Evolutionary conservation across 2,329 filamentous ascomycete genomes (phyloP), one percentile per base, ranked within the genome.

Genomic region (Lachnum nothofagi): DNA sequence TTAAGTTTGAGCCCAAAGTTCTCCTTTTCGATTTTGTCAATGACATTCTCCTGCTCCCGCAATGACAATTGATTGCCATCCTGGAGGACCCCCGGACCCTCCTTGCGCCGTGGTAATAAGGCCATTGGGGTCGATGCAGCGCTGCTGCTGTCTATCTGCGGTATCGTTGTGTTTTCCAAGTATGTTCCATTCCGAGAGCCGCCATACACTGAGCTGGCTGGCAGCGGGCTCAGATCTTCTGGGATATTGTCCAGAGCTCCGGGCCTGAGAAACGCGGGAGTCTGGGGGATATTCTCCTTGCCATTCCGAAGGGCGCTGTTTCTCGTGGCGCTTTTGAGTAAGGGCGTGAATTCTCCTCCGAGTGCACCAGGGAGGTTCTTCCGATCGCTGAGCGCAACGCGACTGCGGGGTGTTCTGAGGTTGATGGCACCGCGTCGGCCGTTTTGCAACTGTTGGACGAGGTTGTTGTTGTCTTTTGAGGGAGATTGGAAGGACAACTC

Each of bases 1-100:
- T 95, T 96, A 60, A 97, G 78, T 69, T 97, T 97, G 46, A 98
- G 76, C 20, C 89, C 89, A 65, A 97, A 98, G 65, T 98, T 98
- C 65, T 97, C 93, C 72, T 98, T 98, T 65, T 96, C 90, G 60
- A 98, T 91, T 64, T 88, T 88, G 70, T 96, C 88, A 60, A 98
- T 91, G 58, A 93, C 86, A 59, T 89, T 90, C 69, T 97, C 93
- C 68, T 98, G 93, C 65, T 98, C 93, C 53, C 90, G 84, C 49
- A 98, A 70, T 1, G 93, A 95, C 59, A 96, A 77, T 64, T 94
- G 85, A 60, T 96, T 95, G 17, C 90, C 90, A 60, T 93, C 86
- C 53, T 91, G 85, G 31, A 95, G 69, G 4, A 88, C 79, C 1
- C 82, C 85, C 45, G 82, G 83, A 45, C 76, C 77, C 39, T 77